These are phyloP conservation scores for Debaryomyces subglobosus DNA, from an alignment of 1,139 yeast genomes.

Conservation along the genomic window DNA sequence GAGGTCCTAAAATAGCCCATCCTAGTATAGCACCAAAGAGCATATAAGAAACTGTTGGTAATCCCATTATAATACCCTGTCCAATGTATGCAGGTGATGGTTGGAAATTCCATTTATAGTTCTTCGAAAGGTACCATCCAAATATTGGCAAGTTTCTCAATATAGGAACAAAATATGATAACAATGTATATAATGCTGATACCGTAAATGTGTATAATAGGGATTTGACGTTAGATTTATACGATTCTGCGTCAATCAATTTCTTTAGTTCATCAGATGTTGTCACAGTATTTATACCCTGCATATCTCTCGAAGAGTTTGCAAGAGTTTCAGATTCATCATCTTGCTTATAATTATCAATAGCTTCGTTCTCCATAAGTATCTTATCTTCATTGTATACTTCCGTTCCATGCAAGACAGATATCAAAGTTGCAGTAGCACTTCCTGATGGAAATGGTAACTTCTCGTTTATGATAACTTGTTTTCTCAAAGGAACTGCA, in stretches of 20 bases:
- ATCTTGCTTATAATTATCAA: neutral
- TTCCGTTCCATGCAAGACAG: conserved; percentile 78
- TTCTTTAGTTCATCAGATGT: conserved; percentile 15
- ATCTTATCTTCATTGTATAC: conserved; percentile 44
- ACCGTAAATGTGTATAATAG: conserved; percentile 62
- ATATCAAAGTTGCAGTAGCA: conserved; percentile 91
- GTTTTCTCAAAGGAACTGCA: conserved; percentile 85
- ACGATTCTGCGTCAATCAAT: conserved; percentile 21
- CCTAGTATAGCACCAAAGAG: conserved; percentile 86
- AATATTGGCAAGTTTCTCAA: conserved; percentile 73
- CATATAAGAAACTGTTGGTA: conserved; percentile 91
- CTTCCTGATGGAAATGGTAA: conserved; percentile 93
- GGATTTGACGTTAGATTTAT: conserved; percentile 59
- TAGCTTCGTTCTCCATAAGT: neutral
- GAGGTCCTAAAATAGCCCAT: conserved; percentile 88
- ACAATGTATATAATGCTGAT: conserved; percentile 73
- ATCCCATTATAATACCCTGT: conserved; percentile 97
- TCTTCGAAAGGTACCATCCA: conserved; percentile 62
- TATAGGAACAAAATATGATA: conserved; percentile 73
- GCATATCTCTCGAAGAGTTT: neutral
- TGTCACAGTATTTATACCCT: conserved; percentile 14
- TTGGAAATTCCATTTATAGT: conserved; percentile 86
- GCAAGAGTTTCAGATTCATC: neutral
- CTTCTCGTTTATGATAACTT: conserved; percentile 82
- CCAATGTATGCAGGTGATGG: conserved; percentile 98